Evolutionary conservation across 352 stramenopile species (phyloP), one percentile per base, ranked within the genome.

Genomic region (Globisporangium takayamanum): DNA sequence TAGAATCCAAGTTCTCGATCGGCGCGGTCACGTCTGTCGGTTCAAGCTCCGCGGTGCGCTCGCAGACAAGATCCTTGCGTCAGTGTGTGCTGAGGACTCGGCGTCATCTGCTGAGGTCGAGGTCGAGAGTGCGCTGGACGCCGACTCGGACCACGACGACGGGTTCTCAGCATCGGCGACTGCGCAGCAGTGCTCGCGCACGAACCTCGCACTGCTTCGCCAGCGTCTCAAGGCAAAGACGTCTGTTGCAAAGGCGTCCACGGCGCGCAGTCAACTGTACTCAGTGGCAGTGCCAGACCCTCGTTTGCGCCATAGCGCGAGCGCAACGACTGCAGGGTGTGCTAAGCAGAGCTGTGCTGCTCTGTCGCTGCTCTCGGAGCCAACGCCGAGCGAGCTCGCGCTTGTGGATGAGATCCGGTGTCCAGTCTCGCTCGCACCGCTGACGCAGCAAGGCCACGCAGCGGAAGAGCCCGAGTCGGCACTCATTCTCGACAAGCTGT

Each of bases 11-110:
- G 80, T 93, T 28, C 56, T 76, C 4, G 83, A 91, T 69, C 83
- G 79, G 48, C 74, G 83, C 12, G 83, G 83, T 18, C 69, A 89
- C 22, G 33, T 93, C 11, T 76, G 73, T 46, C 74, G 80, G 0
- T 71, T 93, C 16, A 76, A 87, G 57, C 57, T 93, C 25, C 80
- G 83, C 37, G 83, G 83, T n/a, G 73, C 71, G 66, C 39, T 63
- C 5, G 70, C 74, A 1, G 61, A 80, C 36, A 64, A 67, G 37
- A 53, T 92, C 15, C 6, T 88, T 1, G 51, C 54, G 4, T 56
- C 47, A 18, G 50, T 85, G 0, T 71, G 65, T 11, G 42, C 47
- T 7, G 16, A 41, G n/a, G 12, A 50, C 2, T 18, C 16, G 20
- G 8, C 2, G 20, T 0, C 28, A 15, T n/a, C 57, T 62, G 28